phyloP scores from a whole-genome alignment of 164 flowering plant species.

The Pachysandra terminalis region DNA sequence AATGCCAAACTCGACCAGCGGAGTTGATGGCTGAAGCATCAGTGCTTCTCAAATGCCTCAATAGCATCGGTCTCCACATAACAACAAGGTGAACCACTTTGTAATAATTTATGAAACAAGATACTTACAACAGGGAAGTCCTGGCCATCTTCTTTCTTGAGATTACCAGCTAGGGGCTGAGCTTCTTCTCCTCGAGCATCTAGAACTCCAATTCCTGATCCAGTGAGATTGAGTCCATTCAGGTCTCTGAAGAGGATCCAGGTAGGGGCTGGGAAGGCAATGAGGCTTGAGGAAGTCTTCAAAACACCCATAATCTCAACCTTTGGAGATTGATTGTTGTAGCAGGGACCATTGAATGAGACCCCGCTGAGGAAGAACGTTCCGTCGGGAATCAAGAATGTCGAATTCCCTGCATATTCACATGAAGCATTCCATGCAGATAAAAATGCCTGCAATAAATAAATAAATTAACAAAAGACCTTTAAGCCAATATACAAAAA shows the following conservation, averaged over 20 bases:
- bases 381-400: slow-evolving; percentile 43
- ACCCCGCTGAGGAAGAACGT: slow-evolving; percentile 22
- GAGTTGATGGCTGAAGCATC: too few species aligned
- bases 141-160: slow-evolving; percentile 9
- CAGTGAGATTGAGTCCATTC: slow-evolving; percentile 6
- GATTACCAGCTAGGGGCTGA: slow-evolving; percentile 32
- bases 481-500: background rate
- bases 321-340: slow-evolving; percentile 23
- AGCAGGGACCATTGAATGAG: slow-evolving; percentile 50
- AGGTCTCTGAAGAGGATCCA: slow-evolving; percentile 24
- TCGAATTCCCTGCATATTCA: slow-evolving; percentile 24
- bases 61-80: too few species aligned
- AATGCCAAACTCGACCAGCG: too few species aligned
- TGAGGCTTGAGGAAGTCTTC: slow-evolving; percentile 12
- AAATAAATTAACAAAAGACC: background rate
- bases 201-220: slow-evolving; percentile 18
- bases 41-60: too few species aligned
- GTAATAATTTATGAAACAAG: too few species aligned
- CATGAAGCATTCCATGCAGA: slow-evolving; percentile 48
- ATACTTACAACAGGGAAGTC: slow-evolving; percentile 36
- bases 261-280: background rate
- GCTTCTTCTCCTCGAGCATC: slow-evolving; percentile 42
- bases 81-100: too few species aligned
- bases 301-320: slow-evolving; percentile 23
- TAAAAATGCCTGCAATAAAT: slow-evolving; percentile 36